phyloP scores from a whole-genome alignment of 2,329 filamentous ascomycete species.

The Coniochaeta sp. region DNA sequence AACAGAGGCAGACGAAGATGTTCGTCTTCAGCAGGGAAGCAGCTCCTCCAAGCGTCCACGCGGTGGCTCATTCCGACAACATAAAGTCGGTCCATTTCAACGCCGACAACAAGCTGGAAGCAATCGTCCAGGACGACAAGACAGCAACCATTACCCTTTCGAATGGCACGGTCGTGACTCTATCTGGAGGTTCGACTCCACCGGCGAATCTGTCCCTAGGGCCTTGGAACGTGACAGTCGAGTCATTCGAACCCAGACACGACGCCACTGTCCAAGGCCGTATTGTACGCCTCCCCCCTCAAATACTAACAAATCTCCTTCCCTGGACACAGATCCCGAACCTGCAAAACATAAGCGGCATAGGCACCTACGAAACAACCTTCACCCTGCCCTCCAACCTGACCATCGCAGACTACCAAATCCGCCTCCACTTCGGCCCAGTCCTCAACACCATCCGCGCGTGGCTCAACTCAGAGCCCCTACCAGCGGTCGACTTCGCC shows the following conservation, averaged over 20 bases:
- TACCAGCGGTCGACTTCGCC: constrained; percentile 6
- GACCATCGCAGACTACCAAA: neutral
- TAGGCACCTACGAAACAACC: constrained; percentile 6
- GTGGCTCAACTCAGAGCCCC: constrained; percentile 3
- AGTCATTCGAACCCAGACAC: constrained; percentile 4
- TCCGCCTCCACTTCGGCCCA: neutral
- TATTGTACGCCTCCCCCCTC: neutral
- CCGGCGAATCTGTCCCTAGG: neutral
- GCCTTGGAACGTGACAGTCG: constrained; percentile 5
- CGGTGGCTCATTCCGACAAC: neutral
- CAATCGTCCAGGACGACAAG: neutral
- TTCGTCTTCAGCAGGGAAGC: neutral
- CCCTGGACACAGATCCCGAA: constrained; percentile 7
- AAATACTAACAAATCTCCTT: constrained; percentile 1
- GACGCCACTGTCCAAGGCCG: neutral
- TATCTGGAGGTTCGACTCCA: neutral
- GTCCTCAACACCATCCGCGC: constrained; percentile 7
- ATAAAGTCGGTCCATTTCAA: neutral
- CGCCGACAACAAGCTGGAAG: neutral
- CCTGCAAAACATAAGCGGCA: constrained; percentile 5
- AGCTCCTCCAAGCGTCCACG: neutral
- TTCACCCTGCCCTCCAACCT: constrained; percentile 4
- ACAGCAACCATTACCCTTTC: neutral
- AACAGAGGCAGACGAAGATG: neutral
- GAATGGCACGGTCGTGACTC: neutral